Base-by-base conservation (phyloP, 2,329 filamentous ascomycete genomes). In the Teratosphaeria nubilosa region DNA sequence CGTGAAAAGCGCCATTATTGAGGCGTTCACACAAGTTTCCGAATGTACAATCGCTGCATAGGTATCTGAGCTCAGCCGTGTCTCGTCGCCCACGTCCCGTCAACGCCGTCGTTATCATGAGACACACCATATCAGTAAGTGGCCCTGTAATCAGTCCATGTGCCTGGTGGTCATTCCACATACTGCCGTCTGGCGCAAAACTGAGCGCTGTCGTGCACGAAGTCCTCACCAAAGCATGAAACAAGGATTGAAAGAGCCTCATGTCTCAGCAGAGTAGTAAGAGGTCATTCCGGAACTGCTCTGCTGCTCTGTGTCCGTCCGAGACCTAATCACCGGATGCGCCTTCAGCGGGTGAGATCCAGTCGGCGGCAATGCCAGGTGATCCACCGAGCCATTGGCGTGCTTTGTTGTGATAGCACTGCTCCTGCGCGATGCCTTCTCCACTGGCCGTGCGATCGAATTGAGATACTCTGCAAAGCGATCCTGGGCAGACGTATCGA, bases 341-440 rank as follows among this genome's bases (percentile, higher is more conserved):
- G 64, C 62, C 24, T 60, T 32, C n/a, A 66, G 56, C 27, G 65
- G 65, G 60, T 67, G 60, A 30, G 41, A 32, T 9, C 60, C 62
- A 11, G 55, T 50, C 3, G 59, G 60, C 48, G 55, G 22, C 5
- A n/a, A 32, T 20, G 30, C 9, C 14, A 31, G 20, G n/a, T 27
- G 53, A 30, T 53, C 45, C 10, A 11, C 27, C 20, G 52, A 51
- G 3, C 30, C 30, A 25, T 55, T n/a, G 20, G 10, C 52, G 9
- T 51, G 34, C 31, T 30, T 1, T 51, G 50, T 14, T 31, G 45
- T 53, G 51, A 20, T 22, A 32, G 22, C 51, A 22, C 34, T 27
- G 25, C 41, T 16, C 25, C 30, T 20, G 58, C 32, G 51, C 27
- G 51, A 34, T 34, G 48, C 20, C n/a, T 41, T 24, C 55, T 51